Conservation (phyloP, 129 eudicot species). For the Flaveria trinervia region DNA sequence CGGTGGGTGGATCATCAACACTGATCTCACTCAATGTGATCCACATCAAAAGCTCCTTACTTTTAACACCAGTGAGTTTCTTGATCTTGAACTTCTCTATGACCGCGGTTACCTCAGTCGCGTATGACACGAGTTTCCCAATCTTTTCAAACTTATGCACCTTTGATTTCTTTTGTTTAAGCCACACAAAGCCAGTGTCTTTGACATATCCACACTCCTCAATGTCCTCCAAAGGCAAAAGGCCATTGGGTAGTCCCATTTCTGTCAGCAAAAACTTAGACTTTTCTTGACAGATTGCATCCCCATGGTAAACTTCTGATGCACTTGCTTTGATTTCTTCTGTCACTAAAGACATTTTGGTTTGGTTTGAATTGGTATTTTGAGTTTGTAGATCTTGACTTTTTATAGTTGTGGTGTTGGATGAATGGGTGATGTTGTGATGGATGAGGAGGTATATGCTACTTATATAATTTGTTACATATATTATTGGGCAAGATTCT, state of each 20-base stretch:
- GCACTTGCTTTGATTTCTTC: constrained; percentile 65
- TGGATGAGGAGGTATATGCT: not conserved
- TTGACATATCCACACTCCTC: constrained; percentile 68
- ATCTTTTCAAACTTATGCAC: constrained; percentile 70
- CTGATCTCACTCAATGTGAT: constrained; percentile 50
- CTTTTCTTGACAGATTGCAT: constrained; percentile 57
- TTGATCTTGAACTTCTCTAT: constrained; percentile 61
- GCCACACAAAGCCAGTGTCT: constrained; percentile 84
- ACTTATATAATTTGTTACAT: constrained; percentile 27
- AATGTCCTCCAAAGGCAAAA: constrained; percentile 67
- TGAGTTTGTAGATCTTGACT: not conserved
- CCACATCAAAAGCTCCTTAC: constrained; percentile 78
- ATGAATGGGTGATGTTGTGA: constrained; percentile 23
- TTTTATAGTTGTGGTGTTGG: constrained; percentile 20
- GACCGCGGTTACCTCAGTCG: constrained; percentile 56
- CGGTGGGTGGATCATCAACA: constrained; percentile 49
- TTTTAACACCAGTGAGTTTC: constrained; percentile 75
- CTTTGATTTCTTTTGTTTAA: constrained; percentile 60
- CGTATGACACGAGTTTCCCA: constrained; percentile 53
- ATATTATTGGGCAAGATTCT: not conserved
- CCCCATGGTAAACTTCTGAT: constrained; percentile 67
- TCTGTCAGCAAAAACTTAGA: constrained; percentile 56
- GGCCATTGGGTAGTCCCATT: constrained; percentile 70
- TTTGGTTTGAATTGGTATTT: not conserved
- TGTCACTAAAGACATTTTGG: constrained; percentile 62